A percentile compares a stretch with the other conserved stretches of the same genome.
These are phyloP conservation scores for Saturnispora zaruensis DNA, from an alignment of 805 yeast genomes.

Conservation along the genomic window DNA sequence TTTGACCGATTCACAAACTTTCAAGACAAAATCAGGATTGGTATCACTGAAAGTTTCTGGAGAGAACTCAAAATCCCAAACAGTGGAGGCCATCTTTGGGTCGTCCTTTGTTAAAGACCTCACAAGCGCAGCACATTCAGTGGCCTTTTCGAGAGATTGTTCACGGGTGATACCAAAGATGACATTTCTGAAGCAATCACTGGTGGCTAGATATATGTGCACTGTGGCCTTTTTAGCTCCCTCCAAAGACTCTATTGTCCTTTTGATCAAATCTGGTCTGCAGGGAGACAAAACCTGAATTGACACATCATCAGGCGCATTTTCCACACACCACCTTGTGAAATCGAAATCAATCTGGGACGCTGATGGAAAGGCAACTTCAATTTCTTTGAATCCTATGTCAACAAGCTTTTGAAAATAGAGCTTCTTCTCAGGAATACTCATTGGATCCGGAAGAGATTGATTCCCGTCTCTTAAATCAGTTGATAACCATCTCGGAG, in stretches of 20 bases:
- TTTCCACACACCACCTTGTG: conserved; percentile 64
- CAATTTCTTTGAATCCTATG: conserved; percentile 75
- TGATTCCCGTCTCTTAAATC: conserved; percentile 82
- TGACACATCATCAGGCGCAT: conserved; percentile 67
- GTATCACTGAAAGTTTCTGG: conserved; percentile 78
- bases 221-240: conserved; percentile 74
- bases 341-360: conserved; percentile 75
- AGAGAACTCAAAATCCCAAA: conserved; percentile 71
- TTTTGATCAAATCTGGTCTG: conserved; percentile 59
- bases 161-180: conserved; percentile 58
- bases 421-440: conserved; percentile 64
- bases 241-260: conserved; percentile 62
- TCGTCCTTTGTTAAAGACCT: conserved; percentile 64
- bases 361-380: conserved; percentile 76
- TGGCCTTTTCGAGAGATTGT: conserved; percentile 53
- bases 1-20: conserved; percentile 69
- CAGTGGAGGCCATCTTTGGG: conserved; percentile 41
- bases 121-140: conserved; percentile 52
- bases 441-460: conserved; percentile 80
- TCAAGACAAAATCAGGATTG: conserved; percentile 50
- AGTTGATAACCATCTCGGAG: conserved; percentile 80
- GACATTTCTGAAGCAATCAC: conserved; percentile 63
- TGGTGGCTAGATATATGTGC: conserved; percentile 69
- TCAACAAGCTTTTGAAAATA: conserved; percentile 62
- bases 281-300: conserved; percentile 73